Percentiles rank a stretch among this genome's conserved stretches.
phyloP scores from a whole-genome alignment of 78 protist species.

The Mastigamoeba balamuthi region DNA sequence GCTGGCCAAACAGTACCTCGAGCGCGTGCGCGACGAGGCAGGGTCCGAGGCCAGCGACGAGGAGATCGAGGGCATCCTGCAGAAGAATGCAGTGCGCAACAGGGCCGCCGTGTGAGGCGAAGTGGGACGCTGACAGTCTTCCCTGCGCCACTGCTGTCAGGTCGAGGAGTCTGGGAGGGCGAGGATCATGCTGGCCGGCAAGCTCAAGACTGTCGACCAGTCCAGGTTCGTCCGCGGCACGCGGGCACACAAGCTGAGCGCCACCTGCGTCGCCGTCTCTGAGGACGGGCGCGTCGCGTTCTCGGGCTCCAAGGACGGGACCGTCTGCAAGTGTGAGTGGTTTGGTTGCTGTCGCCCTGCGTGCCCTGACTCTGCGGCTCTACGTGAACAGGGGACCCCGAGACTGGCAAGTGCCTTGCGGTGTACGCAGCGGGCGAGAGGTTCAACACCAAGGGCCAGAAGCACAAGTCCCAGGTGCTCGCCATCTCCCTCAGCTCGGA shows the following conservation, averaged over 20 bases:
- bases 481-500: slow-evolving; percentile 57
- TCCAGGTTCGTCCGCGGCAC: background rate
- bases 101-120: background rate
- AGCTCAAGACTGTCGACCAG: background rate
- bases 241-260: background rate
- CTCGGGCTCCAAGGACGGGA: slow-evolving; percentile 24
- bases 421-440: background rate
- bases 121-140: too few relatives aligned
- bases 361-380: background rate
- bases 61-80: background rate
- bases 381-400: background rate
- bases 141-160: background rate
- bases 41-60: background rate
- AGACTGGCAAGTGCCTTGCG: background rate
- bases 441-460: background rate
- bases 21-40: too few relatives aligned
- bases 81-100: background rate
- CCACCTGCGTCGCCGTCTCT: background rate
- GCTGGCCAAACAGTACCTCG: slow-evolving; percentile 29
- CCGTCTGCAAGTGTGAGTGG: background rate
- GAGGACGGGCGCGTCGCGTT: background rate
- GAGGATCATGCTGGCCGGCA: background rate
- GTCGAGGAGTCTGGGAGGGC: background rate
- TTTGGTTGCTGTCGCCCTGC: background rate
- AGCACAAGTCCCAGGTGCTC: background rate